Percentiles rank a stretch among this genome's conserved stretches.
Evolutionary conservation across 208 protist species (phyloP).

Genomic region (Strigomonas culicis): DNA sequence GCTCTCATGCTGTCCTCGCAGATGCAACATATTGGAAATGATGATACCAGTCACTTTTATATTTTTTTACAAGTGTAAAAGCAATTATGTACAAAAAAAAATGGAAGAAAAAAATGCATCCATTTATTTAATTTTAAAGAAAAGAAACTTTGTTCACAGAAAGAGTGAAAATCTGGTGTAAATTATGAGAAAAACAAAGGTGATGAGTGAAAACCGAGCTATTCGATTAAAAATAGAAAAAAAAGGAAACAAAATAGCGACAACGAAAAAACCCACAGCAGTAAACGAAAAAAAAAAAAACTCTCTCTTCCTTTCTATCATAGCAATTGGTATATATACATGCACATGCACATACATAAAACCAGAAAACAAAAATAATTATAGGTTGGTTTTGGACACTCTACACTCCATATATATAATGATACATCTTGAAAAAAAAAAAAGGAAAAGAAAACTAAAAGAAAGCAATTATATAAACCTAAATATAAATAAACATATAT

Average conservation of each 20-base stretch:
- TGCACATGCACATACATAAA: too few relatives aligned
- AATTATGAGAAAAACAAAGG: background rate
- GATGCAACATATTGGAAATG: background rate
- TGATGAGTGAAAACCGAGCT: background rate
- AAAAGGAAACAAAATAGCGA: background rate
- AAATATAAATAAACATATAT: constrained; percentile 1
- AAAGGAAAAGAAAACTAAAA: background rate
- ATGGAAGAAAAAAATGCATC: constrained; percentile 4
- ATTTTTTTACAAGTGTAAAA: background rate
- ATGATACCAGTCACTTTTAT: background rate
- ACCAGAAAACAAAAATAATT: too few relatives aligned
- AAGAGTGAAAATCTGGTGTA: background rate
- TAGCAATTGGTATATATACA: too few relatives aligned
- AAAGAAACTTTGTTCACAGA: too few relatives aligned
- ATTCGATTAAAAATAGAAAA: background rate
- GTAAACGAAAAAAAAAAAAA: too few relatives aligned
- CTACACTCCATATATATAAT: too few relatives aligned
- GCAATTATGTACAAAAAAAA: background rate
- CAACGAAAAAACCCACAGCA: background rate
- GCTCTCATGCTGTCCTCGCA: background rate
- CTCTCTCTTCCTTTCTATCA: too few relatives aligned
- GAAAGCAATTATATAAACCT: background rate
- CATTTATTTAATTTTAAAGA: too few relatives aligned
- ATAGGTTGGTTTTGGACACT: too few relatives aligned
- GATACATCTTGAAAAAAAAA: too few relatives aligned